A percentile compares a stretch with the other conserved stretches of the same genome.
Evolutionary conservation across 257 asterid genomes (phyloP).

Genomic region (Solanum habrochaites): DNA sequence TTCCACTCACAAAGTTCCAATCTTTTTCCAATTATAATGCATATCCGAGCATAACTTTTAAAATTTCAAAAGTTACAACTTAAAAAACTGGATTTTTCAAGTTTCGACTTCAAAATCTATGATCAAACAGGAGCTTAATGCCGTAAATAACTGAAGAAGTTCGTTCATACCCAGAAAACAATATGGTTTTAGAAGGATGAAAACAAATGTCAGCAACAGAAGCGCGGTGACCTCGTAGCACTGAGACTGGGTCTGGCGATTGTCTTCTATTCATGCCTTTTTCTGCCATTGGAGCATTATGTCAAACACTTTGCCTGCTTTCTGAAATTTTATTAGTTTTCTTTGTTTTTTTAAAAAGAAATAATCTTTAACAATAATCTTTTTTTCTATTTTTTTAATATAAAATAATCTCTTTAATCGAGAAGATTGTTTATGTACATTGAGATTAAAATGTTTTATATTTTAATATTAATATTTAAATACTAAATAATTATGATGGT

Average conservation of each 20-base stretch:
- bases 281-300: conserved; percentile 21
- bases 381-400: neutral
- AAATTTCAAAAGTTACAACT: neutral
- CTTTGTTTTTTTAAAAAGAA: too few species aligned
- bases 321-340: too few species aligned
- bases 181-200: conserved; percentile 52
- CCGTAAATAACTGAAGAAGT: neutral
- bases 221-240: conserved; percentile 93
- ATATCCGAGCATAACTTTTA: neutral
- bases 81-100: neutral
- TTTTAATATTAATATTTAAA: too few species aligned
- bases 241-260: conserved; percentile 86
- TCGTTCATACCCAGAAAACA: conserved; percentile 45
- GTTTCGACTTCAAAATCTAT: neutral
- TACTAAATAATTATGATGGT: neutral
- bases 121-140: neutral
- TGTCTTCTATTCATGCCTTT: conserved; percentile 48
- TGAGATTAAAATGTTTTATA: neutral
- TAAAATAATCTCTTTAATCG: neutral
- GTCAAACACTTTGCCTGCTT: conserved; percentile 10
- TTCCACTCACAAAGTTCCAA: neutral
- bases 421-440: too few species aligned
- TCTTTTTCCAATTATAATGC: neutral
- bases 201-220: conserved; percentile 74
- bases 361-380: neutral